phyloP scores from a whole-genome alignment of 2,329 filamentous ascomycete species.

The Plectosphaerella sp. region DNA sequence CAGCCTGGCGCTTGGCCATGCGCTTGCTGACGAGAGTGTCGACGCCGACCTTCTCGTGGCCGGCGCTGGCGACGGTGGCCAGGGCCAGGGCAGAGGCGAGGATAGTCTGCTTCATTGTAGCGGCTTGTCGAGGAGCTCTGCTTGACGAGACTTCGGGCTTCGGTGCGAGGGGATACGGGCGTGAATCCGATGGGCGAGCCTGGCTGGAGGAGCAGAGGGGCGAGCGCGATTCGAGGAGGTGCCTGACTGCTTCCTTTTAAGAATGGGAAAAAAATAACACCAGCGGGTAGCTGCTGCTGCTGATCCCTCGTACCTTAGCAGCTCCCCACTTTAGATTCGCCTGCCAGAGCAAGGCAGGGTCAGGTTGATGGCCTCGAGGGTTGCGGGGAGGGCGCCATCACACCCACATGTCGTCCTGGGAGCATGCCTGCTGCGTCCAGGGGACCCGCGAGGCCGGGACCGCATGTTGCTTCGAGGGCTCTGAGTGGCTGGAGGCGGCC shows the following conservation, averaged over 20 bases:
- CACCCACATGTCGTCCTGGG: no score
- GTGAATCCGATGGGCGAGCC: neutral
- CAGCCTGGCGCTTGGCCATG: slow-evolving; percentile 43
- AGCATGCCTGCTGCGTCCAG: neutral
- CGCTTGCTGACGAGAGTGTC: slow-evolving; percentile 46
- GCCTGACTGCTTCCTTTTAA: no score
- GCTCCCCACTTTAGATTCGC: no score
- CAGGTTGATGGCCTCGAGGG: no score
- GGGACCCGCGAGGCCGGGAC: neutral
- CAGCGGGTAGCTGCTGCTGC: no score
- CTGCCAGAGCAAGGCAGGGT: no score
- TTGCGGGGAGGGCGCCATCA: no score
- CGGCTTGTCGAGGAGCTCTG: neutral
- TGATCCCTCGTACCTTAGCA: no score
- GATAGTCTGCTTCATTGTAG: slow-evolving; percentile 2
- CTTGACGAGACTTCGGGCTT: neutral
- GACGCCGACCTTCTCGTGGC: slow-evolving; percentile 25
- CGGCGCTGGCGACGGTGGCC: slow-evolving; percentile 21
- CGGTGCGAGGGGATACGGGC: neutral
- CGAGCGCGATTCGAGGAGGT: no score
- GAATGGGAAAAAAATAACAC: no score
- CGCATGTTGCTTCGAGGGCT: neutral
- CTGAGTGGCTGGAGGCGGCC: slow-evolving; percentile 3
- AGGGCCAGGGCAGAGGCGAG: slow-evolving; percentile 13
- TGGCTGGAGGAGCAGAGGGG: neutral